Percentiles rank a stretch among this genome's conserved stretches.
phyloP scores from a whole-genome alignment of 2,329 filamentous ascomycete genomes.

The Alternaria sp. region DNA sequence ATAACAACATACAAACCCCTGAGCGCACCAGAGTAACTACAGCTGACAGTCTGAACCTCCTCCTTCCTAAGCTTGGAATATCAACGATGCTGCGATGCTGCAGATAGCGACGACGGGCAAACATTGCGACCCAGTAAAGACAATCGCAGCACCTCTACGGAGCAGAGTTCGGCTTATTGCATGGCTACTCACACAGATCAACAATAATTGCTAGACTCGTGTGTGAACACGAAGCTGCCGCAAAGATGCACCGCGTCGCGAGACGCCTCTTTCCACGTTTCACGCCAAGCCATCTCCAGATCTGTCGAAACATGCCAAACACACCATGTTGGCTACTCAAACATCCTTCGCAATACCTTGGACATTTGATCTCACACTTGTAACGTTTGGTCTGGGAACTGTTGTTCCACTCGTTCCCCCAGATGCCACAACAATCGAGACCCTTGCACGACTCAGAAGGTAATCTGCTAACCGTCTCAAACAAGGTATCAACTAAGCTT shows the following conservation, averaged over 20 bases:
- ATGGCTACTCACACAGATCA: neutral
- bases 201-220: neutral
- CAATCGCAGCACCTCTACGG: neutral
- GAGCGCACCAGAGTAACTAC: neutral
- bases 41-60: neutral
- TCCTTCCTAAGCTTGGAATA: neutral
- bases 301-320: constrained; percentile 7
- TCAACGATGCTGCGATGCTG: neutral
- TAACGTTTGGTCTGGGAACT: neutral
- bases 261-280: constrained; percentile 3
- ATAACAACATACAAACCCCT: neutral
- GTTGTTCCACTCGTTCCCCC: neutral
- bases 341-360: neutral
- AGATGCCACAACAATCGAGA: neutral
- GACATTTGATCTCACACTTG: neutral
- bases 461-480: neutral
- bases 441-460: neutral
- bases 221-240: neutral
- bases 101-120: neutral
- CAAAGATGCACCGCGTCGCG: neutral
- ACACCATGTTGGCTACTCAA: constrained; percentile 1
- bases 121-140: neutral
- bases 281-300: constrained; percentile 6
- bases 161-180: neutral
- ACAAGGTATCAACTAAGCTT: neutral